A percentile compares a stretch with the other conserved stretches of the same genome.
These are phyloP conservation scores for Xylaria sp. DNA, from an alignment of 2,329 filamentous ascomycete species.

Conservation along the genomic window DNA sequence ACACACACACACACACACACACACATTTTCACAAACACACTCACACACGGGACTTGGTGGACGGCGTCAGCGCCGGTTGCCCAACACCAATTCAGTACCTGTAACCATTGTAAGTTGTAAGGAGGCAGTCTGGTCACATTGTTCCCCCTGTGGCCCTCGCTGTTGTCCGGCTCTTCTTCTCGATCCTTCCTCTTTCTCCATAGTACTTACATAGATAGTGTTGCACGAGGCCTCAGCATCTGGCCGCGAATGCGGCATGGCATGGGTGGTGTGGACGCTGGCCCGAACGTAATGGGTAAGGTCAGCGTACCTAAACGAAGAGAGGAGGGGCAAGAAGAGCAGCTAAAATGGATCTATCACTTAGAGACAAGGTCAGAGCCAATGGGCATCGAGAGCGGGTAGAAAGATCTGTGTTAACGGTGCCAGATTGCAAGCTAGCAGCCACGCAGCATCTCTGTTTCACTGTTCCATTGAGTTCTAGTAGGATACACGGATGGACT, in stretches of 20 bases:
- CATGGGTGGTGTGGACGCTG: conserved; percentile 41
- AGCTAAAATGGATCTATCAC: conserved; percentile 41
- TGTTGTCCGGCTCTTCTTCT: conserved; percentile 29
- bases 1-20: no score
- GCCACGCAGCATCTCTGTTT: conserved; percentile 30
- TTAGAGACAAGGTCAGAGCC: conserved; percentile 32
- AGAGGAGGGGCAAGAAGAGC: conserved; percentile 35
- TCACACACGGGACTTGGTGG: no score
- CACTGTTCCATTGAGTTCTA: conserved; percentile 13
- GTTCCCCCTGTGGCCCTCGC: conserved; percentile 25
- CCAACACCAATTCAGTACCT: conserved; percentile 28
- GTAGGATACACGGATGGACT: background rate
- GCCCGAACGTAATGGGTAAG: conserved; percentile 35
- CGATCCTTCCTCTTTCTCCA: conserved; percentile 28
- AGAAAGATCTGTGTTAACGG: conserved; percentile 31
- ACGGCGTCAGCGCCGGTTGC: no score
- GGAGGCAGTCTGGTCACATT: conserved; percentile 39
- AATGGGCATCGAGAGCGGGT: conserved; percentile 38
- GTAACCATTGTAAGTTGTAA: no score
- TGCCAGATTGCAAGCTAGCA: conserved; percentile 26
- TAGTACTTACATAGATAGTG: conserved; percentile 40
- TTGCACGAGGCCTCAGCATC: conserved; percentile 47
- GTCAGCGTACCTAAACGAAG: conserved; percentile 37
- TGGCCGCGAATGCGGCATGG: conserved; percentile 39
- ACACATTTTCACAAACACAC: no score